Base-by-base conservation (phyloP, 495 filamentous ascomycete genomes). In the Gamarada debralockiae region DNA sequence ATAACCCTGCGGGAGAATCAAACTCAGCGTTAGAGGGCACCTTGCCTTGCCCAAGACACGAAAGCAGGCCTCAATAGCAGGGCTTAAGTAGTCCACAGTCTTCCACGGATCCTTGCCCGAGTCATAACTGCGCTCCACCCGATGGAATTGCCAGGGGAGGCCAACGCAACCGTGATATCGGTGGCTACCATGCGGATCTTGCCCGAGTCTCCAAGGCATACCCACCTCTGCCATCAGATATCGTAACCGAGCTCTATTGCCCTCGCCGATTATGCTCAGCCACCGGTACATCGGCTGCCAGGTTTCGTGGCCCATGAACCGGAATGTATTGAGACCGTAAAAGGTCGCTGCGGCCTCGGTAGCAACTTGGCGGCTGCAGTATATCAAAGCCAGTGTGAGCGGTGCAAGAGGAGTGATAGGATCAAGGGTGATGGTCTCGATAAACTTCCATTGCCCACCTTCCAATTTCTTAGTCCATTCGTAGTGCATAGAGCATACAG, bases 41-140 rank as follows among this genome's bases (percentile, higher is more conserved):
- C 12, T 24, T 15, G 18, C 25, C 14, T 15, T 25, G 23, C 49
- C 49, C 10, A 52, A 39, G 23, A 44, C 15, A 22, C 49, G 49
- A 20, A 52, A 52, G 2, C 18, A 18, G 21, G 49, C 49, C 34
- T 52, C 36, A 21, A 52, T 43, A 43, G 49, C 49, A 43, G 49
- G 49, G 18, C 13, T 5, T 23, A 52, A 21, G 31, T 43, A 43
- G 23, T 51, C 48, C 3, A 41, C 18, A 13, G 27, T 3, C 29
- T 13, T 8, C 3, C n/a, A 4, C 3, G 29, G n/a, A 7, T 12
- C 23, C 45, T 10, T 4, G 6, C 29, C 14, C 7, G 13, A 34
- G 4, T 4, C 5, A 9, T n/a, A 8, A 34, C 4, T 10, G 37
- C 6, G 4, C 12, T 10, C 37, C 14, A 6, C 20, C 9, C 21